These are phyloP conservation scores for Fusarium vanettenii DNA, from an alignment of 2,329 filamentous ascomycete species.

Conservation along the genomic window DNA sequence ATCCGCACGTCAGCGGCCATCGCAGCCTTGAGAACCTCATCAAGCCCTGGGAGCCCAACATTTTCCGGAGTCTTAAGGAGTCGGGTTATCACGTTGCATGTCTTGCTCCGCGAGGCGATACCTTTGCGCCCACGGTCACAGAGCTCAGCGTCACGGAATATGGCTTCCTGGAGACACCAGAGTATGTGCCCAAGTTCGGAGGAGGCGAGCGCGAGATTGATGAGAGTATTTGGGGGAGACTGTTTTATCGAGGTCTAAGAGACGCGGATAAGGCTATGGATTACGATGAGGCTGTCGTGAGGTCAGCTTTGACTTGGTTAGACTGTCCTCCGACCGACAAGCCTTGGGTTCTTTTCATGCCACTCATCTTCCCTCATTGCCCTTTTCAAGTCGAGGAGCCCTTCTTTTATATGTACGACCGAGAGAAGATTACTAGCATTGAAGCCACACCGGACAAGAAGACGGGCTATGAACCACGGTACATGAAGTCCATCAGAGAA, in stretches of 20 bases:
- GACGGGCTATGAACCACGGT: constrained; percentile 57
- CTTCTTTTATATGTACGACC: constrained; percentile 59
- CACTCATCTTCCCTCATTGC: constrained; percentile 58
- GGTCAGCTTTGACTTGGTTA: constrained; percentile 56
- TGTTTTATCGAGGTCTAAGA: constrained; percentile 56
- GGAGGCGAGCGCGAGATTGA: constrained; percentile 33
- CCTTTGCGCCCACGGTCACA: constrained; percentile 56
- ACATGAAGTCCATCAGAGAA: constrained; percentile 53
- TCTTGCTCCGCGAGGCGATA: constrained; percentile 55
- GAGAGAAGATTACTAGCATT: constrained; percentile 39
- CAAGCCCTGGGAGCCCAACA: constrained; percentile 61
- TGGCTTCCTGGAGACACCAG: constrained; percentile 55
- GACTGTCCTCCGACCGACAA: constrained; percentile 54
- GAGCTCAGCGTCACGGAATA: constrained; percentile 59
- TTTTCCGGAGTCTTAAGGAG: constrained; percentile 58
- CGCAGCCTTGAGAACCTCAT: constrained; percentile 59
- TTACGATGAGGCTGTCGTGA: constrained; percentile 58
- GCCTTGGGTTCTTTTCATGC: constrained; percentile 58
- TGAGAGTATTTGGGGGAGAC: constrained; percentile 52
- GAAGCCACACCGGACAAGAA: constrained; percentile 31
- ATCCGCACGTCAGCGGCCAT: constrained; percentile 59
- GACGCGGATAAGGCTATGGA: constrained; percentile 52
- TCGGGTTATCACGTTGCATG: constrained; percentile 60
- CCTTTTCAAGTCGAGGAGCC: constrained; percentile 61
- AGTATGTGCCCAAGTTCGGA: constrained; percentile 48